phyloP scores from a whole-genome alignment of 169 alveolate genomes.

The Plasmodium gallinaceum region DNA sequence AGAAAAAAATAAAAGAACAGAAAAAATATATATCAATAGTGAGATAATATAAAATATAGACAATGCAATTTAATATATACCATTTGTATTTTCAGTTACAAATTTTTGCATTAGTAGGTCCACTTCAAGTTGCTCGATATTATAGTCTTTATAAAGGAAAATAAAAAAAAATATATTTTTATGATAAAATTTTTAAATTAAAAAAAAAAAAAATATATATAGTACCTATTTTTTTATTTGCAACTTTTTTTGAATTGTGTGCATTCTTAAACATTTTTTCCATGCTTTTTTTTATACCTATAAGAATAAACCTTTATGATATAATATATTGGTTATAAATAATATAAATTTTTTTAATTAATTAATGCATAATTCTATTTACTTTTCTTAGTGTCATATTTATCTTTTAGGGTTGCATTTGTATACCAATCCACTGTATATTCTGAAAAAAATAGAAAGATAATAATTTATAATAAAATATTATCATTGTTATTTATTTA shows the following conservation, averaged over 20 bases:
- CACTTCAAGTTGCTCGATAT: constrained; percentile 38
- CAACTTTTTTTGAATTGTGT: background rate
- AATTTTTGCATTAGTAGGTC: constrained; percentile 53
- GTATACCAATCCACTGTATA: constrained; percentile 46
- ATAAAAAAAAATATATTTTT: background rate
- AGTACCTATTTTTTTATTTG: constrained; percentile 2
- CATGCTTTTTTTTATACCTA: constrained; percentile 7
- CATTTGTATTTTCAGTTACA: constrained; percentile 31
- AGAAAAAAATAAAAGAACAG: no score
- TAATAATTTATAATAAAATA: background rate
- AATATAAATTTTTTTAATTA: background rate
- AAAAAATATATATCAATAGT: background rate
- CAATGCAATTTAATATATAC: background rate
- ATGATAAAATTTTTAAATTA: background rate
- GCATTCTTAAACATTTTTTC: background rate
- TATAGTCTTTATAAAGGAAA: constrained; percentile 4
- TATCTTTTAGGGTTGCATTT: constrained; percentile 30
- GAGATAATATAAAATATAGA: background rate
- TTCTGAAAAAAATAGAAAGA: constrained; percentile 2
- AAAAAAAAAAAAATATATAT: background rate
- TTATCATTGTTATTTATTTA: background rate
- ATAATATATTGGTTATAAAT: background rate
- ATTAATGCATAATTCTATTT: background rate
- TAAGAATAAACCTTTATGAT: background rate
- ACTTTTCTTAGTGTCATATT: constrained; percentile 36